Evolutionary conservation across 1,284 basidiomycete species (phyloP).

Genomic region (Pulveroboletus sp.): DNA sequence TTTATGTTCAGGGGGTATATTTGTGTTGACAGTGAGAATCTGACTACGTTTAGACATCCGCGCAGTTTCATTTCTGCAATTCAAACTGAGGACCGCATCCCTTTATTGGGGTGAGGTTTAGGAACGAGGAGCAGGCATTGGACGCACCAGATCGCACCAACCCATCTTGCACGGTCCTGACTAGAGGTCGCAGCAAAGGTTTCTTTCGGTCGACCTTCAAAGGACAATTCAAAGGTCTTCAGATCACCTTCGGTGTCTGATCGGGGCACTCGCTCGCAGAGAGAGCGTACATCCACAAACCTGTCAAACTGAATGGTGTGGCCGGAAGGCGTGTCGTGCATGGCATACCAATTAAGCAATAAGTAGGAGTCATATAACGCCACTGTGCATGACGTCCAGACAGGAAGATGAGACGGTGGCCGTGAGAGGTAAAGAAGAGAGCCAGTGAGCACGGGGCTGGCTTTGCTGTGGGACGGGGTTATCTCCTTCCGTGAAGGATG

Average conservation of each 20-base stretch:
- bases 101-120: constrained; percentile 37
- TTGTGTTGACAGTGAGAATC: constrained; percentile 22
- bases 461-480: not conserved
- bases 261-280: constrained; percentile 47
- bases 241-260: constrained; percentile 41
- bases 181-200: constrained; percentile 61
- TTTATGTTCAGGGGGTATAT: constrained; percentile 5
- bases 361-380: constrained; percentile 49
- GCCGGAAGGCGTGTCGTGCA: constrained; percentile 45
- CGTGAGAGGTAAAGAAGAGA: constrained; percentile 53
- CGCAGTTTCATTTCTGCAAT: constrained; percentile 22
- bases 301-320: constrained; percentile 50
- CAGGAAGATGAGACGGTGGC: constrained; percentile 38
- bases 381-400: constrained; percentile 58
- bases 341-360: constrained; percentile 48
- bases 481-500: constrained; percentile 1
- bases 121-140: not conserved
- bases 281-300: constrained; percentile 65
- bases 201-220: constrained; percentile 52
- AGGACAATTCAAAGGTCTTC: constrained; percentile 64
- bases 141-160: constrained; percentile 66
- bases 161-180: constrained; percentile 68
- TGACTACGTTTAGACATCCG: not conserved
- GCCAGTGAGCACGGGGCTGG: constrained; percentile 37
- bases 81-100: constrained; percentile 57